These are phyloP conservation scores for Gyromitra esculenta DNA, from an alignment of 2,329 filamentous ascomycete genomes.

Conservation along the genomic window DNA sequence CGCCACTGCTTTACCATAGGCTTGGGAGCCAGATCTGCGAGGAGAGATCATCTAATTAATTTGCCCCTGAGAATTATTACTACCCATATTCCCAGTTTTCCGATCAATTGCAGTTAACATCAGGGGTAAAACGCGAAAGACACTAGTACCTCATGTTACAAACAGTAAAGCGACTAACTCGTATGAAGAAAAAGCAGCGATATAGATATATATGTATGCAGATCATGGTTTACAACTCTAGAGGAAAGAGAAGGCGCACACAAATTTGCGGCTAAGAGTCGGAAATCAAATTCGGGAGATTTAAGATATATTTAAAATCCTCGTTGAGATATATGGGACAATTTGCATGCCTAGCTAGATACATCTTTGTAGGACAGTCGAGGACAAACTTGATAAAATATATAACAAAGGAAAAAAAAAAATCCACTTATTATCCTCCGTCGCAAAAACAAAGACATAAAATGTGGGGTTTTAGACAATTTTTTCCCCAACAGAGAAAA, in stretches of 20 bases:
- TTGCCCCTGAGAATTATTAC: neutral
- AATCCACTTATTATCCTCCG: neutral
- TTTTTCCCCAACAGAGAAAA: neutral
- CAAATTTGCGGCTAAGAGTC: neutral
- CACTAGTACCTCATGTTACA: neutral
- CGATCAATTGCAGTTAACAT: neutral
- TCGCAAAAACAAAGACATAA: slow-evolving; percentile 5
- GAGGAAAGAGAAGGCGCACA: neutral
- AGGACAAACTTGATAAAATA: neutral
- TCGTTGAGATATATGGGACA: neutral
- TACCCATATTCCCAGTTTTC: neutral
- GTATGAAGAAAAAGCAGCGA: neutral
- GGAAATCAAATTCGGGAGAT: neutral
- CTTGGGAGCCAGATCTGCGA: neutral
- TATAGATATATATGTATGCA: neutral
- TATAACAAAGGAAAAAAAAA: neutral
- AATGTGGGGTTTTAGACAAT: neutral
- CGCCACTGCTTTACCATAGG: neutral
- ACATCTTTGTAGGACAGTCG: neutral
- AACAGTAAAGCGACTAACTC: too few relatives aligned
- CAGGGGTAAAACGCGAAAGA: neutral
- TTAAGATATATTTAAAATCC: neutral
- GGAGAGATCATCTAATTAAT: neutral
- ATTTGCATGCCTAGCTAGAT: slow-evolving; percentile 1
- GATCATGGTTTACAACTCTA: neutral